Percentiles rank a stretch among this genome's conserved stretches.
phyloP scores from a whole-genome alignment of 2,329 filamentous ascomycete species.

The Cytospora leucostoma region DNA sequence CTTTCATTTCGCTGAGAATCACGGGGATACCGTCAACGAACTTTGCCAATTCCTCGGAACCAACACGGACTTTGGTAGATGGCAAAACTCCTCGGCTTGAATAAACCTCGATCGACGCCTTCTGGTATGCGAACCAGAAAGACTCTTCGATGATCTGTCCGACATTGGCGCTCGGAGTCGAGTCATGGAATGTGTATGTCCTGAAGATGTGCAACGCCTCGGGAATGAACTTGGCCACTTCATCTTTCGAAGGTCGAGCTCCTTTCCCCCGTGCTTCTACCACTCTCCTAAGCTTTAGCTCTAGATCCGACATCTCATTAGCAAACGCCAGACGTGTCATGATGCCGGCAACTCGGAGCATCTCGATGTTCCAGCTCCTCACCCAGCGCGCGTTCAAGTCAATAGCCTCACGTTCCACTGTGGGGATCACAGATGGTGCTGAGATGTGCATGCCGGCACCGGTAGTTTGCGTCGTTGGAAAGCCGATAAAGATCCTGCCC shows the following conservation, averaged over 20 bases:
- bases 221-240: constrained; percentile 69
- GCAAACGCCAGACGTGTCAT: constrained; percentile 85
- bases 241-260: constrained; percentile 60
- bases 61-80: constrained; percentile 81
- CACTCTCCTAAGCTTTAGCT: constrained; percentile 55
- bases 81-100: constrained; percentile 85
- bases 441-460: constrained; percentile 92
- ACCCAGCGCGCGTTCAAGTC: constrained; percentile 96
- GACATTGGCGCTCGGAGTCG: constrained; percentile 82
- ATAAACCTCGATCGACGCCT: constrained; percentile 81
- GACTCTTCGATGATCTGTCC: constrained; percentile 89
- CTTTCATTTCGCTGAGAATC: constrained; percentile 73
- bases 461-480: constrained; percentile 96
- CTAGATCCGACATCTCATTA: constrained; percentile 81
- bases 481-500: constrained; percentile 94
- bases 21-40: constrained; percentile 91
- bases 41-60: constrained; percentile 60
- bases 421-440: constrained; percentile 93
- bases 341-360: constrained; percentile 87
- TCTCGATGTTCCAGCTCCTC: constrained; percentile 91
- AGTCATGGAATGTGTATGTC: constrained; percentile 86
- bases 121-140: constrained; percentile 90
- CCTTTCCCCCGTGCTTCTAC: constrained; percentile 38
- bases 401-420: constrained; percentile 94
- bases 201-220: constrained; percentile 81